Evolutionary conservation across 2,329 filamentous ascomycete genomes (phyloP).

Genomic region (Cercospora sp.): DNA sequence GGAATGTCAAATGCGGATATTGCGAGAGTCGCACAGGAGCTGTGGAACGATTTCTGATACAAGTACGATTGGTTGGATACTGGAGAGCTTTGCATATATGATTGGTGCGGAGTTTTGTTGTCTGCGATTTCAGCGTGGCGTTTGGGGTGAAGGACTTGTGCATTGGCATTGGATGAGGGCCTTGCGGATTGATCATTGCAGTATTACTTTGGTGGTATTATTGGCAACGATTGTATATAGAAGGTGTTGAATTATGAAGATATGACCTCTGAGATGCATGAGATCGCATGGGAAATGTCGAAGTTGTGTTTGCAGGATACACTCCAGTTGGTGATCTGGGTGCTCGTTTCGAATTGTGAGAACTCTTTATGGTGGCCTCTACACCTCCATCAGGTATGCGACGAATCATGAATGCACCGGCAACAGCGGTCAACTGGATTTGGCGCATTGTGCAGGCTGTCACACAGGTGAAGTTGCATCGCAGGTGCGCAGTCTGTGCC

Average conservation of each 20-base stretch:
- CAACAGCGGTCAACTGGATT: background rate
- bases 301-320: background rate
- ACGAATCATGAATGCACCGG: too few species aligned
- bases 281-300: background rate
- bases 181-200: background rate
- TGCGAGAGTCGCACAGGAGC: slow-evolving; percentile 6
- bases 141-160: background rate
- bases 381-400: too few species aligned
- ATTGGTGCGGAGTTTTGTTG: slow-evolving; percentile 1
- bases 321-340: background rate
- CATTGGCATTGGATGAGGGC: background rate
- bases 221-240: background rate
- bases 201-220: background rate
- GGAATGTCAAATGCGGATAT: slow-evolving; percentile 9
- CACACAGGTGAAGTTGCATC: background rate
- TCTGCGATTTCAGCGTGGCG: slow-evolving; percentile 15
- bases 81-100: background rate
- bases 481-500: background rate
- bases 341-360: too few species aligned
- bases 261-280: background rate
- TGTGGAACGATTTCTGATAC: slow-evolving; percentile 11
- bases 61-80: background rate
- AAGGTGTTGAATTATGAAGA: background rate
- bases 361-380: too few species aligned
- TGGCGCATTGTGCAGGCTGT: background rate